These are phyloP conservation scores for Chrysoporthe puriensis DNA, from an alignment of 2,329 filamentous ascomycete genomes.

Conservation along the genomic window DNA sequence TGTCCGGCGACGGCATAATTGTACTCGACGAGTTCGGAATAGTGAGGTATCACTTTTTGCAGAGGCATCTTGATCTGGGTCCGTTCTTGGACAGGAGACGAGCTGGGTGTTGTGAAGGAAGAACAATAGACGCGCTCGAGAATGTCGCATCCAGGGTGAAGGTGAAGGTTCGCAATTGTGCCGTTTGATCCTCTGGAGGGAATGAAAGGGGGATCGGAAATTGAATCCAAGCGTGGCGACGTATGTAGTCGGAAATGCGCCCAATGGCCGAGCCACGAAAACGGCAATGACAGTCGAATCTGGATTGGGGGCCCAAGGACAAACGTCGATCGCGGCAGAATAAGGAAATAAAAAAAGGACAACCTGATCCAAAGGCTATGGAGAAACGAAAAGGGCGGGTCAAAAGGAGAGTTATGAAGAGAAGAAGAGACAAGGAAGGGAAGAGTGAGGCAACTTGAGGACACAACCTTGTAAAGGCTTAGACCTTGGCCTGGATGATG, in stretches of 20 bases:
- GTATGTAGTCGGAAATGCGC: conserved; percentile 16
- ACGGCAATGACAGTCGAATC: conserved; percentile 8
- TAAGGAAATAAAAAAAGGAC: neutral
- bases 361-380: neutral
- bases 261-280: conserved; percentile 19
- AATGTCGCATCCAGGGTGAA: conserved; percentile 23
- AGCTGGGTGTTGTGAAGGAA: conserved; percentile 17
- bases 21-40: conserved; percentile 68
- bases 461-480: conserved; percentile 29
- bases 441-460: conserved; percentile 20
- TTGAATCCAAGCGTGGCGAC: conserved; percentile 25
- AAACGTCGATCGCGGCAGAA: conserved; percentile 2
- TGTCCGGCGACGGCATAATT: conserved; percentile 82
- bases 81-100: conserved; percentile 20
- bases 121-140: conserved; percentile 14
- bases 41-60: conserved; percentile 53
- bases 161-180: neutral
- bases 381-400: conserved; percentile 18
- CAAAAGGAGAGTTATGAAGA: conserved; percentile 22
- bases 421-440: conserved; percentile 19
- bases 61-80: conserved; percentile 31
- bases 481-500: conserved; percentile 18
- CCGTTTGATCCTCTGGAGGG: neutral
- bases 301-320: conserved; percentile 4
- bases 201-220: conserved; percentile 19